These are phyloP conservation scores for Clavispora asparagi DNA, from an alignment of 805 yeast genomes.

Conservation along the genomic window DNA sequence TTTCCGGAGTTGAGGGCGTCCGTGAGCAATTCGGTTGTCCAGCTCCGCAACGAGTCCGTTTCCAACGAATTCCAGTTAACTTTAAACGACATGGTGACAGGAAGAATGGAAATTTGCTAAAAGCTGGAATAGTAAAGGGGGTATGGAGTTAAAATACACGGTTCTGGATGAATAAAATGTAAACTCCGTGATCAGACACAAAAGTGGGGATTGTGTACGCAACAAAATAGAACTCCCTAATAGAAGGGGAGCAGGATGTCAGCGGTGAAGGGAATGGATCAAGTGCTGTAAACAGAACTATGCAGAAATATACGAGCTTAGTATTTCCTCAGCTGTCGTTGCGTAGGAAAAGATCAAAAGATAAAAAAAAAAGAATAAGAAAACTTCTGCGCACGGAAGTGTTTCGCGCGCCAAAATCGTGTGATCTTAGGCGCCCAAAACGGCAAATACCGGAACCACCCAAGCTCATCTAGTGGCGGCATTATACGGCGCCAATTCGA, in stretches of 20 bases:
- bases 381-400: neutral
- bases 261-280: too few relatives aligned
- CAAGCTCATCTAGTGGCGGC: neutral
- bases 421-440: constrained; percentile 3
- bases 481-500: too few relatives aligned
- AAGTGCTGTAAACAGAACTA: too few relatives aligned
- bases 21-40: constrained; percentile 62
- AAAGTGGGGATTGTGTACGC: neutral
- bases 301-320: too few relatives aligned
- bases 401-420: constrained; percentile 3
- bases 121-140: neutral
- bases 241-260: too few relatives aligned
- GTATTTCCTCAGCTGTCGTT: neutral
- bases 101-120: neutral
- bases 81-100: constrained; percentile 61
- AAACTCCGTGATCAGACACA: neutral
- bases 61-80: constrained; percentile 76
- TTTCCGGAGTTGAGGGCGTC: constrained; percentile 72
- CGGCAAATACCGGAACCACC: constrained; percentile 4
- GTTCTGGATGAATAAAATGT: neutral
- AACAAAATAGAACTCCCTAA: neutral
- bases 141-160: neutral
- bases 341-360: neutral
- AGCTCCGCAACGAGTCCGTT: constrained; percentile 53
- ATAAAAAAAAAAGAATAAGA: neutral